phyloP scores from a whole-genome alignment of 805 yeast genomes.

The Candida yuanshanica region DNA sequence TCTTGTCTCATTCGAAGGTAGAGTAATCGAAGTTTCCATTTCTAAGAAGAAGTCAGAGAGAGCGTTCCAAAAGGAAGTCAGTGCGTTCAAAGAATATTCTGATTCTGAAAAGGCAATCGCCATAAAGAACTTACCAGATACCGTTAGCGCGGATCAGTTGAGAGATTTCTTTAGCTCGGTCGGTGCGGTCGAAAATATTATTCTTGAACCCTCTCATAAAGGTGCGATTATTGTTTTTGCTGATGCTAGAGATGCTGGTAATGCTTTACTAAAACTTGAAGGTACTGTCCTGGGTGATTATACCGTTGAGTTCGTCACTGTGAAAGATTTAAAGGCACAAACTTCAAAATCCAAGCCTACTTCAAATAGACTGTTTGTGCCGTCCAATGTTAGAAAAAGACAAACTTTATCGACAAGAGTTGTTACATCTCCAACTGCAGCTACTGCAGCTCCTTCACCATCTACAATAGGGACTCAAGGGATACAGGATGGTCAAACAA shows the following conservation, averaged over 20 bases:
- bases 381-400: constrained; percentile 9
- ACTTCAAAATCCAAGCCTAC: not conserved
- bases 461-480: not conserved
- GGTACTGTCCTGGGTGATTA: constrained; percentile 34
- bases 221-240: constrained; percentile 49
- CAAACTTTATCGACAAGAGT: not conserved
- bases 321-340: constrained; percentile 25
- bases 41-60: constrained; percentile 37
- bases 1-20: constrained; percentile 36
- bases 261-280: constrained; percentile 38
- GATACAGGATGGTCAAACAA: not conserved
- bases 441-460: not conserved
- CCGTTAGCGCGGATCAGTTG: constrained; percentile 33
- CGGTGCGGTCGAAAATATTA: constrained; percentile 37
- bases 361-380: constrained; percentile 3
- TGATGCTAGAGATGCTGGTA: constrained; percentile 42
- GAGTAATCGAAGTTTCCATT: constrained; percentile 42
- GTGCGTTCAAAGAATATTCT: constrained; percentile 15
- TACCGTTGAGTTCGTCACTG: constrained; percentile 28
- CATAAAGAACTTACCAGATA: constrained; percentile 29
- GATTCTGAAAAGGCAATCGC: constrained; percentile 20
- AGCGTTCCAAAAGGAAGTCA: constrained; percentile 25
- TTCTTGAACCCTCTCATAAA: constrained; percentile 38
- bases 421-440: not conserved
- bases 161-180: constrained; percentile 23